Base-by-base conservation (phyloP, 306 rosid genomes). In the Trifolium dubium region DNA sequence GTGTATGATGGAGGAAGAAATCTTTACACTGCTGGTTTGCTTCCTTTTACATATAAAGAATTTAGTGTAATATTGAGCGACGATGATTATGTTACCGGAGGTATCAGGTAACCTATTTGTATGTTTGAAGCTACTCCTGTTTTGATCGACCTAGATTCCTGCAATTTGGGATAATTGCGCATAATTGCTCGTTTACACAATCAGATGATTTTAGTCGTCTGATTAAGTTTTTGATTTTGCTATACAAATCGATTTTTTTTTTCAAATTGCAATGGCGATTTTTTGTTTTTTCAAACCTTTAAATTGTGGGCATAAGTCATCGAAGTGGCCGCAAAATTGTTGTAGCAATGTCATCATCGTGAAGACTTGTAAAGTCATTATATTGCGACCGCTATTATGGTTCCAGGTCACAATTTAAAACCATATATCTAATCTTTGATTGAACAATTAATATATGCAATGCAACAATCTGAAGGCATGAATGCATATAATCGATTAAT, bases 1-100 rank as follows among this genome's bases (percentile, higher is more conserved):
- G 85, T 77, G 58, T 85, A 64, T 79, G 88, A 85, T 68, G 88
- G 88, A 68, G 78, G 82, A 69, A 79, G 72, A 34, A 85, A 82
- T 50, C 74, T 85, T 49, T 85, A 85, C 78, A 85, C 88, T 46
- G 84, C 88, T 31, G 86, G 82, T 23, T 73, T 76, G 78, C 86
- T 82, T 74, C 88, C 88, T 63, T 82, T 85, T 76, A 64, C 64
- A 15, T 58, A 35, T 76, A 85, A 76, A 76, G 84, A 85, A 60
- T 85, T 85, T 41, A 12, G 28, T 64, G 74, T 77, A 58, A 46
- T 6, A 1, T 50, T 85, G 75, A 72, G 31, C 0, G 53, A 82
- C 41, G 84, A 72, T 8, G 82, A 78, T 32, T 81, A 82, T 61
- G 66, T 62, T 39, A 60, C 75, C 3, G 51, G 73, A 7, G 5